These are phyloP conservation scores for Moniliophthora roreri DNA, from an alignment of 1,284 basidiomycete genomes.

Conservation along the genomic window DNA sequence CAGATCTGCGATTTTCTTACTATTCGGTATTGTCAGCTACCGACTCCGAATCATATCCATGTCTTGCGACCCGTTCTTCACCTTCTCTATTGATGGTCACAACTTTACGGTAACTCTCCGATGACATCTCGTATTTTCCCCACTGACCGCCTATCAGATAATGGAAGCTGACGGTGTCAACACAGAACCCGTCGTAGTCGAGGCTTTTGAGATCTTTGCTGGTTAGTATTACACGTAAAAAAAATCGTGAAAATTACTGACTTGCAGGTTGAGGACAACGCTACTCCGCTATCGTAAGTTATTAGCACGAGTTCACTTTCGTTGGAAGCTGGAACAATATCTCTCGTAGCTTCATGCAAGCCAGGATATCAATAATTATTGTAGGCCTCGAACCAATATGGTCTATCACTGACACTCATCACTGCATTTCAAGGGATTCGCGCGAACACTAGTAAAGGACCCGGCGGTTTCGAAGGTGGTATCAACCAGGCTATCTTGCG, in stretches of 20 bases:
- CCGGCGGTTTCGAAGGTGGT: background rate
- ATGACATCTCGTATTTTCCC: constrained; percentile 11
- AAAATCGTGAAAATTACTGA: background rate
- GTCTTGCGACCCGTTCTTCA: constrained; percentile 32
- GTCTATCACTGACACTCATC: background rate
- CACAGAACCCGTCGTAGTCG: constrained; percentile 24
- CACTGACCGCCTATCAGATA: constrained; percentile 27
- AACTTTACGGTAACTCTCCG: constrained; percentile 31
- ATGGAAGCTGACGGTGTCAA: constrained; percentile 40
- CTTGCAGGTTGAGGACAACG: constrained; percentile 28
- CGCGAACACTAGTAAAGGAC: background rate
- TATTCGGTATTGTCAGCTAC: constrained; percentile 25
- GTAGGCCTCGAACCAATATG: background rate
- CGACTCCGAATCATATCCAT: constrained; percentile 32
- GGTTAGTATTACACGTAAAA: constrained; percentile 12
- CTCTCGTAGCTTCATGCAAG: background rate
- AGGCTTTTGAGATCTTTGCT: constrained; percentile 28
- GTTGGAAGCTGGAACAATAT: background rate
- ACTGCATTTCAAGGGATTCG: background rate
- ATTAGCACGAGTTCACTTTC: constrained; percentile 9
- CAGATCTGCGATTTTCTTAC: constrained; percentile 13
- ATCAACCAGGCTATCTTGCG: background rate
- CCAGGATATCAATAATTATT: background rate
- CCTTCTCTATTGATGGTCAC: constrained; percentile 42
- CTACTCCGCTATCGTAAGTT: constrained; percentile 26